Percentiles rank a stretch among this genome's conserved stretches.
These are phyloP conservation scores for Brasenia schreberi DNA, from an alignment of 164 flowering plant genomes.

Conservation along the genomic window DNA sequence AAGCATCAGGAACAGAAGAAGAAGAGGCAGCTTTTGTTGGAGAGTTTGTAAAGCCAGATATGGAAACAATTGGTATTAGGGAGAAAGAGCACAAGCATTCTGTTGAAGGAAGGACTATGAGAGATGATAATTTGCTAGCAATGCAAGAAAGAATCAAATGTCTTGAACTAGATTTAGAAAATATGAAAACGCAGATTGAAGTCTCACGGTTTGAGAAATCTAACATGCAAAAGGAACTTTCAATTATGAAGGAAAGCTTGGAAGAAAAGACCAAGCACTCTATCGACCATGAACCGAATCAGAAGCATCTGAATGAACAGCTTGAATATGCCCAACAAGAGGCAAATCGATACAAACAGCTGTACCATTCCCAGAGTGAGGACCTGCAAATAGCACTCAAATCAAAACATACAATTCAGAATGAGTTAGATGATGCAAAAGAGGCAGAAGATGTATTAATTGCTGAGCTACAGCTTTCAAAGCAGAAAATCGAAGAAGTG, in stretches of 20 bases:
- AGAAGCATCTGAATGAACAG: slow-evolving; percentile 39
- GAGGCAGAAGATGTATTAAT: slow-evolving; percentile 49
- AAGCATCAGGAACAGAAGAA: slow-evolving; percentile 19
- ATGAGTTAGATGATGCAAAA: slow-evolving; percentile 49
- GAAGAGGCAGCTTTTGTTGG: slow-evolving; percentile 60
- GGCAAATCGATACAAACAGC: slow-evolving; percentile 38
- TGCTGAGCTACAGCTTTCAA: slow-evolving; percentile 60
- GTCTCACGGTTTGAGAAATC: slow-evolving; percentile 47
- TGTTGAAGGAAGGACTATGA: slow-evolving; percentile 19
- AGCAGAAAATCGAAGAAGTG: slow-evolving; percentile 45
- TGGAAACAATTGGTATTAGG: slow-evolving; percentile 32
- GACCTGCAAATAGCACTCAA: slow-evolving; percentile 48
- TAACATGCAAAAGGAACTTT: slow-evolving; percentile 36
- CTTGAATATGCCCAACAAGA: slow-evolving; percentile 1
- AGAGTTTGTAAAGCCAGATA: slow-evolving; percentile 87
- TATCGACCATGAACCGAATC: slow-evolving; percentile 42
- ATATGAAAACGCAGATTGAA: slow-evolving; percentile 33
- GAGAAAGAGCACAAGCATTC: slow-evolving; percentile 18
- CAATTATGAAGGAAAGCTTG: slow-evolving; percentile 33
- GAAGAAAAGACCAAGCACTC: slow-evolving; percentile 32
- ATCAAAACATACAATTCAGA: slow-evolving; percentile 47
- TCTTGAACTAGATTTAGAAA: slow-evolving; percentile 60
- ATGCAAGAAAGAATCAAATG: slow-evolving; percentile 52
- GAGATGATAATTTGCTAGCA: slow-evolving; percentile 34
- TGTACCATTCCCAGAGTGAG: slow-evolving; percentile 31